Conservation (phyloP, 345 rosid species). For the Populus ilicifolia region DNA sequence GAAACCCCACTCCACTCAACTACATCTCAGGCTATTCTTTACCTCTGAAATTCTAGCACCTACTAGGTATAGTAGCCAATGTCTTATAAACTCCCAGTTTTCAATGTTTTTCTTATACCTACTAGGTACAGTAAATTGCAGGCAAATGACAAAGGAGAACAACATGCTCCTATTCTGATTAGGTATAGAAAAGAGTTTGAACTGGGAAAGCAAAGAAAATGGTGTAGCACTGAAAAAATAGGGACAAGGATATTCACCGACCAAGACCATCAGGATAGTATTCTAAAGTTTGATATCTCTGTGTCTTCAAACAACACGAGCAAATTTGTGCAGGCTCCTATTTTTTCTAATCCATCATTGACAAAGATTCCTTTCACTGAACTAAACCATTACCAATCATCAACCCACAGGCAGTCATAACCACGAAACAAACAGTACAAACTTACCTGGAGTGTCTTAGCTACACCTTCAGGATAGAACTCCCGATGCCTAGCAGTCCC, state of each 20-base stretch:
- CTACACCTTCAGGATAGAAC: constrained; percentile 99
- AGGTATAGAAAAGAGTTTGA: neutral
- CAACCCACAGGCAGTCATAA: neutral
- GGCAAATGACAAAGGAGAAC: neutral
- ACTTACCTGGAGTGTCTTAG: constrained; percentile 76
- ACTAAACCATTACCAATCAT: neutral
- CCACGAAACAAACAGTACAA: constrained; percentile 9
- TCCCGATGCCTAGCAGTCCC: constrained; percentile 99
- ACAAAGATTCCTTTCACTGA: neutral
- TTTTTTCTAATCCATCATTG: neutral
- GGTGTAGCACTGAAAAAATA: neutral
- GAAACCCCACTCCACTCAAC: no score
- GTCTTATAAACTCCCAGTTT: no score
- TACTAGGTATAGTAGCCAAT: no score
- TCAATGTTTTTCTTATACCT: no score
- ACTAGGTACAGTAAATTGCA: neutral
- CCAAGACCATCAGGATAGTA: neutral
- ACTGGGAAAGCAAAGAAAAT: neutral
- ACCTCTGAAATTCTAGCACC: no score
- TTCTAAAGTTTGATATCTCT: neutral
- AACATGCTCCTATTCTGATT: neutral
- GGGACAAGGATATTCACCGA: neutral
- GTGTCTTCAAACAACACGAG: neutral
- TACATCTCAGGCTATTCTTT: no score
- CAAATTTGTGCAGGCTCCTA: neutral